Conservation (phyloP, 1,139 yeast species). For the Saccharomyces uvarum region DNA sequence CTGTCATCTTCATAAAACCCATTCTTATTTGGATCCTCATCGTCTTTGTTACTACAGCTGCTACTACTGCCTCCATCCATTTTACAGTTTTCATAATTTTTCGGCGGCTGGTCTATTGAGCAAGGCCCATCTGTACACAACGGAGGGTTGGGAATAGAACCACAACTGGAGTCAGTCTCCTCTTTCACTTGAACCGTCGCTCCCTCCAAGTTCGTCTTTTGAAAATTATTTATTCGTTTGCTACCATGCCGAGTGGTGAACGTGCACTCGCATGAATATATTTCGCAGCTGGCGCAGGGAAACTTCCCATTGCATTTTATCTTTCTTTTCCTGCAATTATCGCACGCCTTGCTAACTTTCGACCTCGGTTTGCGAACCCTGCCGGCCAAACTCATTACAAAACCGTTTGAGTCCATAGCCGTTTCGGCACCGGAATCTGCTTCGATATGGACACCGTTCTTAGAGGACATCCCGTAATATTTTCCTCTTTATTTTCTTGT, state of each 20-base stretch:
- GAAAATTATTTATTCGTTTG: neutral
- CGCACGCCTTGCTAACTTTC: constrained; percentile 46
- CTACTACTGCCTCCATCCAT: neutral
- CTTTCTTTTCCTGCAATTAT: constrained; percentile 52
- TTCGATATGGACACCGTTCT: neutral
- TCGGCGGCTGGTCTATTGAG: neutral
- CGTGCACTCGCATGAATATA: constrained; percentile 27
- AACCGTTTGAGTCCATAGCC: neutral
- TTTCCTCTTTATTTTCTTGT: neutral
- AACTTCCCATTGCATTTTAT: constrained; percentile 53
- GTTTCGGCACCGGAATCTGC: neutral
- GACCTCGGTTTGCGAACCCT: constrained; percentile 11
- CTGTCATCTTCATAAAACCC: constrained; percentile 1
- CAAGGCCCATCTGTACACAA: neutral
- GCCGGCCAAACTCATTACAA: neutral
- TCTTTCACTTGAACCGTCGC: neutral
- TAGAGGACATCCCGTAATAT: neutral
- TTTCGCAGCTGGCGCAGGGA: constrained; percentile 31
- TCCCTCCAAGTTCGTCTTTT: neutral
- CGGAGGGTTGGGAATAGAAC: neutral
- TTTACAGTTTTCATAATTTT: neutral
- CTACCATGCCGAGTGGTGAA: constrained; percentile 6
- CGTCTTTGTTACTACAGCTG: neutral
- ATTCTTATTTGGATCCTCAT: neutral
- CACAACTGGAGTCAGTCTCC: neutral